Percentiles rank a stretch among this genome's conserved stretches.
Evolutionary conservation across 345 rosid genomes (phyloP).

Genomic region (Eucalyptus regnans): DNA sequence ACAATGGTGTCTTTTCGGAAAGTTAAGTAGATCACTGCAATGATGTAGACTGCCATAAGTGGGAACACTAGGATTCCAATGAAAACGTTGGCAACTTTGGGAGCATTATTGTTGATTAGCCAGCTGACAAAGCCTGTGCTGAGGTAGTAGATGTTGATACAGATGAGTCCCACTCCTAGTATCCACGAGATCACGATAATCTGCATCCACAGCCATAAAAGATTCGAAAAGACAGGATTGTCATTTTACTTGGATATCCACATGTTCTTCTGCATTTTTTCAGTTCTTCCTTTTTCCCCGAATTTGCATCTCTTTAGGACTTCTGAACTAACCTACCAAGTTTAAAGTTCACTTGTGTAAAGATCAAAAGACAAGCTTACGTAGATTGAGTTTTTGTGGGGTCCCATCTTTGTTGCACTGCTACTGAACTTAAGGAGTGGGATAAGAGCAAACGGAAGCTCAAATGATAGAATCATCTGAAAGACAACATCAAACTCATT

Average conservation of each 20-base stretch:
- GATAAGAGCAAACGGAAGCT: conserved; percentile 45
- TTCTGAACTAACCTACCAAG: background rate
- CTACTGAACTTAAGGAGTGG: conserved; percentile 72
- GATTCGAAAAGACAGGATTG: background rate
- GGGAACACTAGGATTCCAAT: conserved; percentile 46
- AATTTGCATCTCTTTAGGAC: conserved; percentile 3
- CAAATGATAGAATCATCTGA: conserved; percentile 50
- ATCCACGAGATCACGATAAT: conserved; percentile 45
- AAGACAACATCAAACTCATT: background rate
- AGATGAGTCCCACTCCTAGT: conserved; percentile 34
- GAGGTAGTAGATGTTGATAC: conserved; percentile 51
- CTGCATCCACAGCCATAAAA: conserved; percentile 4
- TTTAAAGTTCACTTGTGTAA: background rate
- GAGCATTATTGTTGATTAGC: conserved; percentile 27
- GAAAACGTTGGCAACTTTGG: conserved; percentile 24
- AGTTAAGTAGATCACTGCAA: conserved; percentile 32
- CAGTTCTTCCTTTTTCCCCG: conserved; percentile 1
- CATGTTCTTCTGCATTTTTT: background rate
- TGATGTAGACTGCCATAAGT: conserved; percentile 30
- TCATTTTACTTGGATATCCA: background rate
- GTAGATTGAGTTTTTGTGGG: conserved; percentile 45
- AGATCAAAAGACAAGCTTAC: background rate
- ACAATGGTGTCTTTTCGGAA: conserved; percentile 33
- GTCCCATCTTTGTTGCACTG: conserved; percentile 61
- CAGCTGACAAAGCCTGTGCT: conserved; percentile 39